phyloP scores from a whole-genome alignment of 1,139 yeast species.

The Magnusiomyces fungicola region DNA sequence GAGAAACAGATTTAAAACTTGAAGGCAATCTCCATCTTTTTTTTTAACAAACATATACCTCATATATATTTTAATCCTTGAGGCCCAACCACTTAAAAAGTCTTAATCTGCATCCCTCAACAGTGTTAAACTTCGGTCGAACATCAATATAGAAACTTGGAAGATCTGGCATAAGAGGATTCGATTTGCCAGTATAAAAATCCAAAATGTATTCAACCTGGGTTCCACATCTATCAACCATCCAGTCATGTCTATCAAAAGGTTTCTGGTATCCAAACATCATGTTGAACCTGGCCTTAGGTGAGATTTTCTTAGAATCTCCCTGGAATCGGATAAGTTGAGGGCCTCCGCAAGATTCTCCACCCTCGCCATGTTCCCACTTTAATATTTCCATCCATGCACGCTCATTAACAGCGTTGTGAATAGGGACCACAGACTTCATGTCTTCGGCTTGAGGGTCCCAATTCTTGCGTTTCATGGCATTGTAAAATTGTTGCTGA shows the following conservation, averaged over 20 bases:
- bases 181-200: conserved; percentile 64
- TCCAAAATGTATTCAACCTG: conserved; percentile 88
- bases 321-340: conserved; percentile 83
- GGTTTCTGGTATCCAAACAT: conserved; percentile 62
- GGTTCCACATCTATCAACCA: conserved; percentile 77
- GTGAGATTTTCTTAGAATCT: conserved; percentile 75
- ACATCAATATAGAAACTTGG: conserved; percentile 79
- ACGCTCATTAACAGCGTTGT: conserved; percentile 85
- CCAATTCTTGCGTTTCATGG: conserved; percentile 90
- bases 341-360: conserved; percentile 73
- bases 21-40: conserved; percentile 36
- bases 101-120: conserved; percentile 75
- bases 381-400: conserved; percentile 80
- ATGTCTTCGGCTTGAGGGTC: conserved; percentile 75
- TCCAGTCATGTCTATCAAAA: conserved; percentile 97
- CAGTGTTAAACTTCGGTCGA: conserved; percentile 75
- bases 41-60: not conserved
- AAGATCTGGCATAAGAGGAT: conserved; percentile 38
- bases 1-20: not conserved
- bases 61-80: conserved; percentile 16
- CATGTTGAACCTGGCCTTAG: conserved; percentile 75
- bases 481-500: conserved; percentile 88
- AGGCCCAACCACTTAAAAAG: conserved; percentile 52
- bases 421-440: conserved; percentile 89
- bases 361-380: conserved; percentile 69